Base-by-base conservation (phyloP, 2,329 filamentous ascomycete genomes). In the Pyricularia sp. region DNA sequence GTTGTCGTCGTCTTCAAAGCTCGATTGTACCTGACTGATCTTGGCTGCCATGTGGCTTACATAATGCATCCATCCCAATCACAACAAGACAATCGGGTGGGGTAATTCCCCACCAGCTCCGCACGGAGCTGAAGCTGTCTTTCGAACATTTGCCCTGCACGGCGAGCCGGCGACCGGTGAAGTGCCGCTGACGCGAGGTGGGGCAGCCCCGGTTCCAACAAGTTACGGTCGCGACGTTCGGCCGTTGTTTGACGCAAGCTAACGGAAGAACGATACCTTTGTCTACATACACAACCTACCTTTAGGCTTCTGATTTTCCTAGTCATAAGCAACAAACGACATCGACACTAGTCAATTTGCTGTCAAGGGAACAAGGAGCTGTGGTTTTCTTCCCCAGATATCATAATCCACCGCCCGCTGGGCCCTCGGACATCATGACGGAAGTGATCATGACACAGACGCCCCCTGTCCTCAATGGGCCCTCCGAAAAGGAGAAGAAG, bases 401-500 rank as follows among this genome's bases (percentile, higher is more conserved):
- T 25, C 17, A 33, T 25, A 23, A 23, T 31, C 11, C 26, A 66
- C 23, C n/a, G n/a, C 17, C n/a, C 33, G 26, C 10, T 12, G 25
- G 59, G 59, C 26, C 25, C 25, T 20, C 12, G 59, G 25, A n/a
- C 71, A 74, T 69, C 26, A 84, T 84, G 82, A 79, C 82, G 23
- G 80, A 83, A 73, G 79, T 81, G 66, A 77, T 82, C 70, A 78
- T 73, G 71, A 79, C 73, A 72, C 82, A 84, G 71, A 82, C 80
- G 7, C 81, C 80, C n/a, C 81, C 82, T 1, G 77, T 82, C 23
- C 80, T 86, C 58, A 81, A 82, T 33, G 83, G 83, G 0, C 86
- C 85, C 10, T 85, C 86, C 5, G 86, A 87, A 72, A 88, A 88
- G 75, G 86, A 88, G 71, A 87, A 87, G 78, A 96, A 92, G 77